Conservation (phyloP, 805 yeast species). For the Kazachstania africana region DNA sequence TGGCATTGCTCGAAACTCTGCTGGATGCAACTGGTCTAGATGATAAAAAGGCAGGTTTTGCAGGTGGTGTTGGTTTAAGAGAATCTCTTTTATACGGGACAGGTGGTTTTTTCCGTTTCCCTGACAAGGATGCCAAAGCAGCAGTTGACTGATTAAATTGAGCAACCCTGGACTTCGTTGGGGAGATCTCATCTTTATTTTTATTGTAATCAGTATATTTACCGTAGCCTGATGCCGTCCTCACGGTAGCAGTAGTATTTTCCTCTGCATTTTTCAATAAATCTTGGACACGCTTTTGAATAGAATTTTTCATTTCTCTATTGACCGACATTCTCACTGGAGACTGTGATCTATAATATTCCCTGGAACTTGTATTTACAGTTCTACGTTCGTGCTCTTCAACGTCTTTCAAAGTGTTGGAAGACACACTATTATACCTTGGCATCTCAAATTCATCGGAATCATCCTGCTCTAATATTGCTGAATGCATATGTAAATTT, state of each 20-base stretch:
- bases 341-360: constrained; percentile 5
- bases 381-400: constrained; percentile 4
- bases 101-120: too few relatives aligned
- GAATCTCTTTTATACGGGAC: too few relatives aligned
- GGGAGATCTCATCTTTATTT: too few relatives aligned
- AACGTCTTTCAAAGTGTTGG: constrained; percentile 1
- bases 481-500: not conserved
- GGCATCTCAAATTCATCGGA: not conserved
- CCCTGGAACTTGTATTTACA: constrained; percentile 1
- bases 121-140: too few relatives aligned
- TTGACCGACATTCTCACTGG: constrained; percentile 3
- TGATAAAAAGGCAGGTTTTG: too few relatives aligned
- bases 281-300: constrained; percentile 45
- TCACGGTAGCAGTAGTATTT: constrained; percentile 12
- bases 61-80: constrained; percentile 42
- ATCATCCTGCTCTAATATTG: not conserved
- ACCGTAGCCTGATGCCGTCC: constrained; percentile 77
- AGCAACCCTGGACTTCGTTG: too few relatives aligned
- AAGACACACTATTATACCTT: not conserved
- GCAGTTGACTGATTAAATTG: too few relatives aligned
- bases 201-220: constrained; percentile 57
- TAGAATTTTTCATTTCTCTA: constrained; percentile 24
- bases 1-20: constrained; percentile 3
- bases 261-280: constrained; percentile 28
- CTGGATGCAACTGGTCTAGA: too few relatives aligned